Base-by-base conservation (phyloP, 257 asterid species). In the Nicotiana attenuata region DNA sequence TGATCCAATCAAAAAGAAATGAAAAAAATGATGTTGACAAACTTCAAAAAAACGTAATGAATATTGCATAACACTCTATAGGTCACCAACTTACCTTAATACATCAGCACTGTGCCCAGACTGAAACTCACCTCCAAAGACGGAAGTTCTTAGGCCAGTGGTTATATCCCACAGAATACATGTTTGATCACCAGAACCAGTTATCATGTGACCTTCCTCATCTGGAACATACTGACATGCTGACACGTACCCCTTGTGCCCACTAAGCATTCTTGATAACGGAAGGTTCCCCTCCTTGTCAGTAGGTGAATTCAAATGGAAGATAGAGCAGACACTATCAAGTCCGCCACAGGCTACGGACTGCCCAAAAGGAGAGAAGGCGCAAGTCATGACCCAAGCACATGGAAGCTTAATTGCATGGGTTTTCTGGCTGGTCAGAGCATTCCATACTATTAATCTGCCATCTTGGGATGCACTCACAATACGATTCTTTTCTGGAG, bases 381-480 rank as follows among this genome's bases (percentile, higher is more conserved):
- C 98, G 86, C 99, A 96, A 83, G 97, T 88, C 98, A 96, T 94
- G 83, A 96, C 98, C 98, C 98, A 96, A 7, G 99, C 97, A 82
- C 98, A 96, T 75, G 99, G 98, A 84, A 94, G 87, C 91, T 92
- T 94, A 80, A 96, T 94, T 35, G 98, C 91, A 66, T 94, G 98
- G 83, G 98, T 96, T 76, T 96, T 96, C 85, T 96, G 99, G 93
- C 98, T 96, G 16, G 99, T 96, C 56, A 96, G 98, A 87, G 98
- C 97, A 83, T 96, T 96, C 98, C 99, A 96, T 80, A 96, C 98
- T 73, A 94, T 94, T 83, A 96, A 90, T 84, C 98, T 87, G 24
- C 99, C 99, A 87, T 96, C 99, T 88, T 94, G 99, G 73, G 98
- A 96, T 71, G 99, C 98, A 88, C 98, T 96, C 64, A 96, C 99